Conservation (phyloP, 257 asterid genomes). For the Solanum sparsipilum region DNA sequence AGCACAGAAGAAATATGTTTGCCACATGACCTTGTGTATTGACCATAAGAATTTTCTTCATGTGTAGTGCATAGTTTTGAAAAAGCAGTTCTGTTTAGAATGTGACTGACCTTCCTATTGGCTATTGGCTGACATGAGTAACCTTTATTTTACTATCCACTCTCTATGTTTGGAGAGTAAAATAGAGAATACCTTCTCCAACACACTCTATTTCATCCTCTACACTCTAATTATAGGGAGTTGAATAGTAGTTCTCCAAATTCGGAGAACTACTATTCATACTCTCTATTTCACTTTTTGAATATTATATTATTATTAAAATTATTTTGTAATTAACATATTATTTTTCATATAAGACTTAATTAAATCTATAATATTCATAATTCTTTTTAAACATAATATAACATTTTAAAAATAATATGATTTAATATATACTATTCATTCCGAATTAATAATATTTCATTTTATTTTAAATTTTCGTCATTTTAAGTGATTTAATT, state of each 20-base stretch:
- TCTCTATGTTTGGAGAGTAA: background rate
- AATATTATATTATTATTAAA: no score
- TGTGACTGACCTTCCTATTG: background rate
- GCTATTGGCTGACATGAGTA: slow-evolving; percentile 77
- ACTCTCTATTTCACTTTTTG: background rate
- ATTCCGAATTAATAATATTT: no score
- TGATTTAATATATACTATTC: no score
- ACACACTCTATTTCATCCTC: background rate
- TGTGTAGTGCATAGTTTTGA: background rate
- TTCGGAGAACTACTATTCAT: background rate
- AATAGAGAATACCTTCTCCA: background rate
- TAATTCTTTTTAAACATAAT: no score
- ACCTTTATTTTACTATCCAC: background rate
- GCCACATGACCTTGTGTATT: background rate
- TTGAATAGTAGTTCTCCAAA: background rate
- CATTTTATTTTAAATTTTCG: no score
- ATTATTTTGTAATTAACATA: no score
- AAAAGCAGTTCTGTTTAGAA: background rate
- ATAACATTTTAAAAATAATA: no score
- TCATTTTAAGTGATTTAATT: no score
- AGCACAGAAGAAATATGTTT: background rate
- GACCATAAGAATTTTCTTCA: background rate
- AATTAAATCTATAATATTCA: background rate
- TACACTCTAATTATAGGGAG: background rate
- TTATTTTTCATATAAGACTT: background rate